phyloP scores from a whole-genome alignment of 192 early-diverging fungal genomes.

The Entomortierella parvispora region DNA sequence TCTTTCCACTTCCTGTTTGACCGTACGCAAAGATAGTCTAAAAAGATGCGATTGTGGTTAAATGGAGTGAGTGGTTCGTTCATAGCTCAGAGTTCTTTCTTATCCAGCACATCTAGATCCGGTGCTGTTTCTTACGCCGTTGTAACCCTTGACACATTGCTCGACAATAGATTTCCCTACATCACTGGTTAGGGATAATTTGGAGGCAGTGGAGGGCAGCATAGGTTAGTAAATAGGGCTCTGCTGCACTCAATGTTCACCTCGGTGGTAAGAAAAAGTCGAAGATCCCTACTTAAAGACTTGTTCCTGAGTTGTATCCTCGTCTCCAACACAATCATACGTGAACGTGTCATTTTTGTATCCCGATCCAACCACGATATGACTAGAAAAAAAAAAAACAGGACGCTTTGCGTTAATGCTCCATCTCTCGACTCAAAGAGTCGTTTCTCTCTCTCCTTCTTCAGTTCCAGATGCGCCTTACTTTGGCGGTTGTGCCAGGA shows the following conservation, averaged over 20 bases:
- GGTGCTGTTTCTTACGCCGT: constrained; percentile 52
- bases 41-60: too few species aligned
- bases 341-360: constrained; percentile 69
- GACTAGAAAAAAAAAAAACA: constrained; percentile 11
- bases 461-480: not conserved
- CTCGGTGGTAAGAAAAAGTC: constrained; percentile 57
- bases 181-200: constrained; percentile 32
- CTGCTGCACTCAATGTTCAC: not conserved
- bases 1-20: constrained; percentile 81
- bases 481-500: constrained; percentile 27
- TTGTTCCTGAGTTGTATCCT: constrained; percentile 60
- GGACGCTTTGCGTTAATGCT: too few species aligned
- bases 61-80: too few species aligned
- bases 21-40: constrained; percentile 79
- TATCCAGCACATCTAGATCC: too few species aligned
- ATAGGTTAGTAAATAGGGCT: not conserved
- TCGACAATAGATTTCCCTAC: constrained; percentile 69
- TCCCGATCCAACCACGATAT: constrained; percentile 56
- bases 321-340: constrained; percentile 72
- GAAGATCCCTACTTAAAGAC: constrained; percentile 51
- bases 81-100: too few species aligned
- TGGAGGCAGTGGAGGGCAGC: not conserved
- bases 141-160: constrained; percentile 75
- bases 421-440: too few species aligned
- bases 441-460: too few species aligned